These are phyloP conservation scores for Forsythia suspensa DNA, from an alignment of 257 asterid genomes.

Conservation along the genomic window DNA sequence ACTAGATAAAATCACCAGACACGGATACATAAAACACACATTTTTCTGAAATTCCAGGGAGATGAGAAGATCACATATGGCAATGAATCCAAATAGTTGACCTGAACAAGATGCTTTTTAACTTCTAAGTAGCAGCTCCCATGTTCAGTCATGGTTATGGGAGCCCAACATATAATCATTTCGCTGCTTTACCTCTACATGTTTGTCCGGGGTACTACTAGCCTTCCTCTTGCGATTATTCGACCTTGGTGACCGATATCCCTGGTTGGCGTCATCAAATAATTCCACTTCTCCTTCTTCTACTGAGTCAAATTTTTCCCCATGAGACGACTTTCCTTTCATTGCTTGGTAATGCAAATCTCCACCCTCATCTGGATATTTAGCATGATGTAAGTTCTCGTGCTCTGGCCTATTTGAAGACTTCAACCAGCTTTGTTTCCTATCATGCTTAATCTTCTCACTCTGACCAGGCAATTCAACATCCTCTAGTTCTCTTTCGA, in stretches of 20 bases:
- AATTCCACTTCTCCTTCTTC: constrained; percentile 86
- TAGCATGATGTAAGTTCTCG: constrained; percentile 29
- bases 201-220: constrained; percentile 51
- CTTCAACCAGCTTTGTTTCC: constrained; percentile 49
- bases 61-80: background rate
- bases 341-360: constrained; percentile 39
- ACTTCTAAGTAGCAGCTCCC: background rate
- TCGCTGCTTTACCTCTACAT: constrained; percentile 43
- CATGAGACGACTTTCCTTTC: constrained; percentile 45
- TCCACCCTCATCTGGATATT: constrained; percentile 1
- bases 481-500: constrained; percentile 80
- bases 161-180: constrained; percentile 28
- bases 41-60: background rate
- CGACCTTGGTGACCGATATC: constrained; percentile 50
- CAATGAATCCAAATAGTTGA: background rate
- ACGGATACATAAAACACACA: background rate
- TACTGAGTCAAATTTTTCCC: constrained; percentile 49
- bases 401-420: constrained; percentile 39
- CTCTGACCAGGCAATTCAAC: constrained; percentile 62
- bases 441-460: constrained; percentile 48
- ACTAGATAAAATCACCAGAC: background rate
- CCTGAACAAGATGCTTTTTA: background rate
- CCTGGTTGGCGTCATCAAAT: constrained; percentile 49
- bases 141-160: constrained; percentile 14
- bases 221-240: constrained; percentile 61